A percentile compares a stretch with the other conserved stretches of the same genome.
Conservation (phyloP, 1,284 basidiomycete genomes). For the Moesziomyces parantarcticus region DNA sequence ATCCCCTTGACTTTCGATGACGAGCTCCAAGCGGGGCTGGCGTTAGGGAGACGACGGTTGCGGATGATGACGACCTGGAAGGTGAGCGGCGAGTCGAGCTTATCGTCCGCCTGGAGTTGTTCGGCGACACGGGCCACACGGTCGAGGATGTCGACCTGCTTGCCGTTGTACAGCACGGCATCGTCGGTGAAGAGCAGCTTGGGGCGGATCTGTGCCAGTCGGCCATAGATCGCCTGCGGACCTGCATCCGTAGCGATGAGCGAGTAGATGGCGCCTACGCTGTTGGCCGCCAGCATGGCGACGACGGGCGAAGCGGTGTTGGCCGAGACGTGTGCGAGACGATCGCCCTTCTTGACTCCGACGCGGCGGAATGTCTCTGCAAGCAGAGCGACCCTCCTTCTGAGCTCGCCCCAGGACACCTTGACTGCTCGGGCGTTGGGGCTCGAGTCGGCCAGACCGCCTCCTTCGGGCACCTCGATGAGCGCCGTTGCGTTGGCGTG, state of each 20-base stretch:
- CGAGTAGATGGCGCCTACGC: conserved; percentile 51
- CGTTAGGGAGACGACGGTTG: conserved; percentile 14
- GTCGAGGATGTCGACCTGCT: conserved; percentile 59
- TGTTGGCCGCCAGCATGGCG: conserved; percentile 41
- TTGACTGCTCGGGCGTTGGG: conserved; percentile 12
- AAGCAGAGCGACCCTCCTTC: conserved; percentile 36
- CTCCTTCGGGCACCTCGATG: conserved; percentile 46
- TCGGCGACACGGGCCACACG: conserved; percentile 55
- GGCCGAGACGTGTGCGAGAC: conserved; percentile 42
- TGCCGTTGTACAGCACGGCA: conserved; percentile 65
- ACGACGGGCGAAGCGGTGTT: conserved; percentile 40
- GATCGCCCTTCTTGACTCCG: conserved; percentile 36
- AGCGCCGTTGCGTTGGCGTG: conserved; percentile 16
- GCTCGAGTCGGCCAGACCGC: conserved; percentile 22
- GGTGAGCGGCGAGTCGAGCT: conserved; percentile 32
- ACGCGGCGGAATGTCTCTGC: conserved; percentile 38
- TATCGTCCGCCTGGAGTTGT: conserved; percentile 43
- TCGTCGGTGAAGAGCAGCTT: conserved; percentile 68
- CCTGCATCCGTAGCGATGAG: conserved; percentile 51
- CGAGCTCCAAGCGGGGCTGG: conserved; percentile 21
- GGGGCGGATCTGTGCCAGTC: conserved; percentile 64
- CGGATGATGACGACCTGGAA: conserved; percentile 52
- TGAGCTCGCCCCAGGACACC: conserved; percentile 46
- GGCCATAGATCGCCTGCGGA: conserved; percentile 47
- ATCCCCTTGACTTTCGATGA: conserved; percentile 16